These are phyloP conservation scores for Laguncularia racemosa DNA, from an alignment of 345 rosid genomes.

Conservation along the genomic window DNA sequence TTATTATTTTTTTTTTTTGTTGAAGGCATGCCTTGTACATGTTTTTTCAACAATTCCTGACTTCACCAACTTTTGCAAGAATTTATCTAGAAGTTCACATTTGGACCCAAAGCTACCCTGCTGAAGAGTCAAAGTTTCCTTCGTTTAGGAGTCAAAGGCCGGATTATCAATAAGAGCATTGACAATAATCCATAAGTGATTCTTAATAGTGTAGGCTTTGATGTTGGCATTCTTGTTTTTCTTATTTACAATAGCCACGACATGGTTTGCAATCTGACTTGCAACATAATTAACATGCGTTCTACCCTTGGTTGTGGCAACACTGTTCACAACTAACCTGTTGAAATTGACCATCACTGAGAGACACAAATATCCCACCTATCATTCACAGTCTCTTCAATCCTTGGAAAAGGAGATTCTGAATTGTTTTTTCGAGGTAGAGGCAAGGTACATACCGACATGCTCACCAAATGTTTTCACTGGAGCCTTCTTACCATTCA, in stretches of 20 bases:
- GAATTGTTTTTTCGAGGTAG: slow-evolving; percentile 32
- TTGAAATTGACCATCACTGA: slow-evolving; percentile 92
- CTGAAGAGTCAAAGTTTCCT: slow-evolving; percentile 92
- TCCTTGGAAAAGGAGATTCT: slow-evolving; percentile 40
- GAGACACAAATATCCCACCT: slow-evolving; percentile 92
- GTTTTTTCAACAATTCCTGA: no score
- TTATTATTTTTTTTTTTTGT: no score
- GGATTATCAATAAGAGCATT: slow-evolving; percentile 94
- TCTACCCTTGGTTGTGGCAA: slow-evolving; percentile 93
- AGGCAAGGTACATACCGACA: slow-evolving; percentile 56
- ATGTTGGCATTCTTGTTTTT: slow-evolving; percentile 75
- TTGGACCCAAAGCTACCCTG: slow-evolving; percentile 92
- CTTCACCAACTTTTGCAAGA: slow-evolving; percentile 80
- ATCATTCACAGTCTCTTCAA: slow-evolving; percentile 58
- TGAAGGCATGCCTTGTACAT: no score
- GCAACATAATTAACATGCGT: slow-evolving; percentile 97
- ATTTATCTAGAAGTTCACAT: slow-evolving; percentile 77
- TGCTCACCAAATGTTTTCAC: slow-evolving; percentile 70
- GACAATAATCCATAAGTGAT: slow-evolving; percentile 92
- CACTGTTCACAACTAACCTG: slow-evolving; percentile 78
- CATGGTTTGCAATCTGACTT: slow-evolving; percentile 74
- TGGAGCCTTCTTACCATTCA: slow-evolving; percentile 66
- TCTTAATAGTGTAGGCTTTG: slow-evolving; percentile 78
- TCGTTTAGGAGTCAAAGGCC: slow-evolving; percentile 98
- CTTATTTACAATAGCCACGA: slow-evolving; percentile 68